Percentiles rank a stretch among this genome's conserved stretches.
Evolutionary conservation across 2,329 filamentous ascomycete species (phyloP).

Genomic region (Aspergillus calidoustus): DNA sequence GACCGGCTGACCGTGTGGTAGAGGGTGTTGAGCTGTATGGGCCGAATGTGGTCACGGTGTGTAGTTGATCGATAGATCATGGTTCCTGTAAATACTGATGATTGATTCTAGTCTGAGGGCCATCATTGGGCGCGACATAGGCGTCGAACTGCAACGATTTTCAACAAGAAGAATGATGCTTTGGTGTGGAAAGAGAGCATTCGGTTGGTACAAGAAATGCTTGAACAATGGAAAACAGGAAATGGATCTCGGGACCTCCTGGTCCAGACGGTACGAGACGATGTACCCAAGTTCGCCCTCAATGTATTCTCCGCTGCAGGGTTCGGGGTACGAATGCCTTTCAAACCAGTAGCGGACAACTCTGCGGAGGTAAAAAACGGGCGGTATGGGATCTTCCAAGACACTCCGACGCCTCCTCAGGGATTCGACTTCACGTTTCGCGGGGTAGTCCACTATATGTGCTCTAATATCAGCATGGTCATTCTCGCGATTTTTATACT

Average conservation of each 20-base stretch:
- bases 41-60: constrained; percentile 37
- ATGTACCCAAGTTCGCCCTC: constrained; percentile 41
- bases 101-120: constrained; percentile 29
- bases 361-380: constrained; percentile 13
- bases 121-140: constrained; percentile 51
- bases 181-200: constrained; percentile 46
- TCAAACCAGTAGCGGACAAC: constrained; percentile 22
- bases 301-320: constrained; percentile 45
- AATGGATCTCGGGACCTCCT: not conserved
- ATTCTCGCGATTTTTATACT: constrained; percentile 25
- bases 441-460: constrained; percentile 33
- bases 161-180: constrained; percentile 49
- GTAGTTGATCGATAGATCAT: constrained; percentile 11
- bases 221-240: constrained; percentile 25
- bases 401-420: constrained; percentile 18
- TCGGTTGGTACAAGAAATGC: constrained; percentile 39
- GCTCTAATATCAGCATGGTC: constrained; percentile 15
- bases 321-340: constrained; percentile 35
- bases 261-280: constrained; percentile 31
- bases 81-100: not conserved
- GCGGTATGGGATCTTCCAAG: constrained; percentile 27
- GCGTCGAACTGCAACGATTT: constrained; percentile 47
- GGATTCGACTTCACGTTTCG: constrained; percentile 31
- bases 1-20: constrained; percentile 1
- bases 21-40: constrained; percentile 37